Evolutionary conservation across 495 filamentous ascomycete genomes (phyloP).

Genomic region (Amphirosellinia nigrospora): DNA sequence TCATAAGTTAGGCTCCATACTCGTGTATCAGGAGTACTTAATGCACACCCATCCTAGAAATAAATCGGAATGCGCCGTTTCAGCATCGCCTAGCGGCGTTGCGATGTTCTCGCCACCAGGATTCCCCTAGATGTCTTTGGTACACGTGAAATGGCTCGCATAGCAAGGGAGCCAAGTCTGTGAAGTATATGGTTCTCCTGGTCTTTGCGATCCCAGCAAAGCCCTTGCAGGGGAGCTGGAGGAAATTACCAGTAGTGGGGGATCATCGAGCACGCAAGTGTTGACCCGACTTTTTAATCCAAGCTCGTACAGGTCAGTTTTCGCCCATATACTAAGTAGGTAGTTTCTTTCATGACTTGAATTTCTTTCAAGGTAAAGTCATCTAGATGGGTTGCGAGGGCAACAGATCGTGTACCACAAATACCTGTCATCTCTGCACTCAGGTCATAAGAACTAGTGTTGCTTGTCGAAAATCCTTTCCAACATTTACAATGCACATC

Average conservation of each 20-base stretch:
- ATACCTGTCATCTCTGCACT: neutral
- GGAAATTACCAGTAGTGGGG: conserved; percentile 4
- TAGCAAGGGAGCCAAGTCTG: neutral
- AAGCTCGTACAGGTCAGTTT: neutral
- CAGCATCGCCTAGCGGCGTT: neutral
- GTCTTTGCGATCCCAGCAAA: neutral
- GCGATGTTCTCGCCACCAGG: neutral
- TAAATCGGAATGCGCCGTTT: neutral
- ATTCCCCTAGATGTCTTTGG: neutral
- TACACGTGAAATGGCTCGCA: no score
- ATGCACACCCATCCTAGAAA: neutral
- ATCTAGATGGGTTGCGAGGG: neutral
- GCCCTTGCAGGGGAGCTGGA: neutral
- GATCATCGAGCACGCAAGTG: neutral
- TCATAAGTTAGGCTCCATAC: neutral
- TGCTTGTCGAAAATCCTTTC: neutral
- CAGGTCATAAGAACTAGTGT: neutral
- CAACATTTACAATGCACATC: neutral
- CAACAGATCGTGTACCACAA: neutral
- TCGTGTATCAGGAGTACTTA: neutral
- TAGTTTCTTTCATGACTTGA: neutral
- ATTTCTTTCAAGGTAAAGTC: neutral
- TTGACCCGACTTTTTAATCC: neutral
- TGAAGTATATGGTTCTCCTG: neutral
- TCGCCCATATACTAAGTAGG: neutral